These are phyloP conservation scores for Pseudonitzschia pungens DNA, from an alignment of 108 stramenopile species.

Conservation along the genomic window DNA sequence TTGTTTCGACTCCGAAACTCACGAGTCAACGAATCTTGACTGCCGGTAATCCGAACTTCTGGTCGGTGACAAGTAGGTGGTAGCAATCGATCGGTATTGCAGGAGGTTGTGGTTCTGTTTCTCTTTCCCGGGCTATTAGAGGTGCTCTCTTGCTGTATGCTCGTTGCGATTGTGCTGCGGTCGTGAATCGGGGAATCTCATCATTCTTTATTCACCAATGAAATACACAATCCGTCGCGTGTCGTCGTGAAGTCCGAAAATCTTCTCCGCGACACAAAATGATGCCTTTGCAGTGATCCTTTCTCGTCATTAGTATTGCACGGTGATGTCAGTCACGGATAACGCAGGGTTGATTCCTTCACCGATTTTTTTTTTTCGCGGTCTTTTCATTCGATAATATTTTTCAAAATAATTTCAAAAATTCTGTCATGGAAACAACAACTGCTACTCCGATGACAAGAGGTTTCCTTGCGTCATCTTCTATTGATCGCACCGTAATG, in stretches of 20 bases:
- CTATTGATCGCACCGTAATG: too few relatives aligned
- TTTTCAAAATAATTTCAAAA: too few relatives aligned
- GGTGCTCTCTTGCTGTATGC: neutral
- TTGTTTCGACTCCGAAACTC: neutral
- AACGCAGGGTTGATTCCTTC: neutral
- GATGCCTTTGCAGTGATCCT: neutral
- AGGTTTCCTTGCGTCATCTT: too few relatives aligned
- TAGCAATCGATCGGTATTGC: neutral
- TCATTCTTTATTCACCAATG: neutral
- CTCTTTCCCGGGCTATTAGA: neutral
- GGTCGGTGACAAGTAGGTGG: neutral
- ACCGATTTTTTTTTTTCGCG: neutral
- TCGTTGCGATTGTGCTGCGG: neutral
- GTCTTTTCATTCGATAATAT: neutral
- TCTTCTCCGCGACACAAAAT: constrained; percentile 4
- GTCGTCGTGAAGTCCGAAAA: neutral
- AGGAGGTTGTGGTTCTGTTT: neutral
- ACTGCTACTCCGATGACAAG: too few relatives aligned
- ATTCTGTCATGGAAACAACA: too few relatives aligned
- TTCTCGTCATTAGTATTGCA: neutral
- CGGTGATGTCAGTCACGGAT: neutral
- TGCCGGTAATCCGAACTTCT: too few relatives aligned
- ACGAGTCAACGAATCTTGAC: neutral
- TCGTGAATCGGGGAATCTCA: neutral
- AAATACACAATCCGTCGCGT: neutral